Conservation (phyloP, 768 basidiomycete genomes). For the Vararia minispora region DNA sequence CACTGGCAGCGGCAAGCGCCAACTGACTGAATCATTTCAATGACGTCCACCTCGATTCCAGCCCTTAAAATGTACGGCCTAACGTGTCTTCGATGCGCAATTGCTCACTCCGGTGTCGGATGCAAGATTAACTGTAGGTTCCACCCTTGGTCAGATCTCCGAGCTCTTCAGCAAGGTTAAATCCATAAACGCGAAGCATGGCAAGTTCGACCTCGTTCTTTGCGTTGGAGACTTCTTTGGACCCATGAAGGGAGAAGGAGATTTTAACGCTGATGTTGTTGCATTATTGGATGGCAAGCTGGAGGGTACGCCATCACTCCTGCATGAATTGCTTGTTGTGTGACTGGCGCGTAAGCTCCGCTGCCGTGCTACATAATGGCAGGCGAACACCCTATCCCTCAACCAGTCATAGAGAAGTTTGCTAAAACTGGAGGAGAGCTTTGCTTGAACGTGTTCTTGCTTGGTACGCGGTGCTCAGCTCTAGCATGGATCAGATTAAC, state of each 20-base stretch:
- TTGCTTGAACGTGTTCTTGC: conserved; percentile 70
- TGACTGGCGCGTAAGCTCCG: conserved; percentile 41
- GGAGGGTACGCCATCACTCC: conserved; percentile 36
- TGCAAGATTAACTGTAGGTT: conserved; percentile 64
- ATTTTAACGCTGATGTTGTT: conserved; percentile 34
- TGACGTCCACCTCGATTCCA: no score
- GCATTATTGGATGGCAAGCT: conserved; percentile 58
- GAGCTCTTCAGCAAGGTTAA: conserved; percentile 75
- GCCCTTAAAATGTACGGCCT: conserved; percentile 4
- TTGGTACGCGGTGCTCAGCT: conserved; percentile 64
- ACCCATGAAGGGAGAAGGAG: conserved; percentile 25
- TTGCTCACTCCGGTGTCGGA: neutral
- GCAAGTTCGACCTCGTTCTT: conserved; percentile 79
- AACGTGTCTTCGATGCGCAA: neutral
- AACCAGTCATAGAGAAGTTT: conserved; percentile 62
- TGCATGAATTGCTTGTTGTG: conserved; percentile 9
- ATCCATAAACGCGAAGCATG: conserved; percentile 82
- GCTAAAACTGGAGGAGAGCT: conserved; percentile 69
- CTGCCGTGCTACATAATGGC: conserved; percentile 91
- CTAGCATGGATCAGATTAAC: no score
- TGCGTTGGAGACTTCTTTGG: conserved; percentile 86
- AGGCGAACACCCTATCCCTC: conserved; percentile 67
- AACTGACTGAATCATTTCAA: no score
- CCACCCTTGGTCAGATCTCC: conserved; percentile 61
- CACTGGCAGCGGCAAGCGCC: no score